Evolutionary conservation across 192 early-diverging fungal genomes (phyloP), one percentile per base, ranked within the genome.

Genomic region (Allomyces macrogynus): DNA sequence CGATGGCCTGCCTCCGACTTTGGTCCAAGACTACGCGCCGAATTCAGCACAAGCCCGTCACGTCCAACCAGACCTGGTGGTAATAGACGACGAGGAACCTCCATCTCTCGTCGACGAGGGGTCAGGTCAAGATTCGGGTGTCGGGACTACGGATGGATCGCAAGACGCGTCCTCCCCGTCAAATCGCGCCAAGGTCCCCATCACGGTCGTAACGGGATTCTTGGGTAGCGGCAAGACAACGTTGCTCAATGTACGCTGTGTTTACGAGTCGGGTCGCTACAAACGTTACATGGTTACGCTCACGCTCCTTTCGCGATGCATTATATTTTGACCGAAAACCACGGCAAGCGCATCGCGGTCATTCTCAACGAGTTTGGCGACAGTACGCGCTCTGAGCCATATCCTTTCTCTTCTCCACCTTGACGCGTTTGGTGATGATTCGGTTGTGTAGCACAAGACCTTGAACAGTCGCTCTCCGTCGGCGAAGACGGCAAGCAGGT

Each of bases 351-450:
- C 23, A 95, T 99, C 49, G 96, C 96, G 0, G 92, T 99, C 23
- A 93, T 99, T 32, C 79, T 99, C 73, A 99, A 99, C 70, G 96
- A 99, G 78, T 99, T 99, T 82, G 96, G 94, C 60, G 93, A 95
- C 68, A 85, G 76, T 77, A 65, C 54, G 69, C 40, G 43, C 12
- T 2, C 4, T 26, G 10, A 62, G 76, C 75, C 62, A 70, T 65
- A 67, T 60, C 54, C 49, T 24, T 8, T 14, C 42, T 61, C 16
- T 40, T 22, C 32, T 22, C 65, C n/a, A 64, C 71, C 61, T 10
- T 12, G 10, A 18, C 12, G 10, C n/a, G 23, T 23, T 10, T 43
- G n/a, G 40, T 23, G 14, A 16, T 11, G n/a, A 20, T 24, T 62
- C 43, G 54, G 49, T 61, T 24, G 32, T 40, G 16, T 67, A 86